Percentiles rank a stretch among this genome's conserved stretches.
These are phyloP conservation scores for Primulina tabacum DNA, from an alignment of 257 asterid genomes.

Conservation along the genomic window DNA sequence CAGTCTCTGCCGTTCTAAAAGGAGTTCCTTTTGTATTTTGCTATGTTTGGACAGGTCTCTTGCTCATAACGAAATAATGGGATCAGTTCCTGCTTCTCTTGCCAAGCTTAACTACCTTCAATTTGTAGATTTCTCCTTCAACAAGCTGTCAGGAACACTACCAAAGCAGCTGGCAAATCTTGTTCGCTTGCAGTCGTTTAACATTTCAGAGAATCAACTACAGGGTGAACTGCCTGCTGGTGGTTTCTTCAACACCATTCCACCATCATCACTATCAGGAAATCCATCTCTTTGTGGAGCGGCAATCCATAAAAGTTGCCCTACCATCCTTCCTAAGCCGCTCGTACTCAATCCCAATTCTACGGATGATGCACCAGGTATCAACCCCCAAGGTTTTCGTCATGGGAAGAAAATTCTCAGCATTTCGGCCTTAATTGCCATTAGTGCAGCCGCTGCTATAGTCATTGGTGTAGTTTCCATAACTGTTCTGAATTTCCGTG, in stretches of 20 bases:
- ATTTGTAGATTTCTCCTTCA: conserved; percentile 64
- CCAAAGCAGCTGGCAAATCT: conserved; percentile 76
- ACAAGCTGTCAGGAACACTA: conserved; percentile 64
- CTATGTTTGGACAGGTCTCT: conserved; percentile 53
- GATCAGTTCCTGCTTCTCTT: conserved; percentile 57
- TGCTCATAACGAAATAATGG: conserved; percentile 56
- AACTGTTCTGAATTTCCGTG: conserved; percentile 76
- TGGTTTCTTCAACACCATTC: conserved; percentile 70
- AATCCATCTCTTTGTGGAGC: conserved; percentile 86
- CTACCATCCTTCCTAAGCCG: conserved; percentile 76
- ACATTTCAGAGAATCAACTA: conserved; percentile 81
- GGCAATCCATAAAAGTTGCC: conserved; percentile 57
- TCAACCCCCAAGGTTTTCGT: conserved; percentile 41
- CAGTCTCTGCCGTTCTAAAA: conserved; percentile 1
- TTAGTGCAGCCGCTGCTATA: conserved; percentile 82
- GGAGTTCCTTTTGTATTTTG: conserved; percentile 15
- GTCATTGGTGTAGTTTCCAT: conserved; percentile 80
- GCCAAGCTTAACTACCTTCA: conserved; percentile 56
- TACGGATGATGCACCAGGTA: conserved; percentile 48
- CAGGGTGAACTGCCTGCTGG: conserved; percentile 79
- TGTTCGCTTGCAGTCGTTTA: conserved; percentile 58
- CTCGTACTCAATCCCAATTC: conserved; percentile 88
- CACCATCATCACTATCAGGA: conserved; percentile 60
- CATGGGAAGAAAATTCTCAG: conserved; percentile 78
- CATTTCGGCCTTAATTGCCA: conserved; percentile 82